Evolutionary conservation across 108 stramenopile genomes (phyloP).

Genomic region (Schizochytrium sp.): DNA sequence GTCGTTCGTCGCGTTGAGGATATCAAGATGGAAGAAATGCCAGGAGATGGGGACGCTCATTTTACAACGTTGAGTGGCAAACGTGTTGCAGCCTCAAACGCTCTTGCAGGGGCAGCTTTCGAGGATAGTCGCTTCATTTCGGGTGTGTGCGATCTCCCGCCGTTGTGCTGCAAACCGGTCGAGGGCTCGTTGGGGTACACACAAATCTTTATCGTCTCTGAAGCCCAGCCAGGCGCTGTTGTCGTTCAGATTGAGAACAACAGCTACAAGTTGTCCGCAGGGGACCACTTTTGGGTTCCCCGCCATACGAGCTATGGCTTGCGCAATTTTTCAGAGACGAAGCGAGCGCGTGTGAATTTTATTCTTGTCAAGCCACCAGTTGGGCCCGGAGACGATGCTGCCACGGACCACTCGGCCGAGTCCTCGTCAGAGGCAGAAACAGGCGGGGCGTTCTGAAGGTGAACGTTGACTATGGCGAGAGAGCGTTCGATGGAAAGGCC

Average conservation of each 20-base stretch:
- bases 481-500: too few relatives aligned
- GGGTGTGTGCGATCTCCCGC: neutral
- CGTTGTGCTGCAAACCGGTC: neutral
- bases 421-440: too few relatives aligned
- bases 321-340: neutral
- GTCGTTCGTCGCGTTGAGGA: neutral
- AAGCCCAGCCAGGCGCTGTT: neutral
- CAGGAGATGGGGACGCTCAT: neutral
- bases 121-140: neutral
- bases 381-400: neutral
- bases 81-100: neutral
- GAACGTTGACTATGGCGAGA: too few relatives aligned
- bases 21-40: neutral
- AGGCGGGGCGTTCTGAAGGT: too few relatives aligned
- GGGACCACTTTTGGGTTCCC: conserved; percentile 6
- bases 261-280: neutral
- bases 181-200: neutral
- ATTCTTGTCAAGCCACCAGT: neutral
- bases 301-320: neutral
- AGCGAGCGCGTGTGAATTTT: neutral
- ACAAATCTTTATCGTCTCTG: neutral
- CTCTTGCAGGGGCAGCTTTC: neutral
- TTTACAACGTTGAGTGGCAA: neutral
- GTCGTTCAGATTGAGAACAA: neutral
- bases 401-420: too few relatives aligned